Evolutionary conservation across 176 grass and related monocot genomes (phyloP).

Genomic region (Elaeis guineensis): DNA sequence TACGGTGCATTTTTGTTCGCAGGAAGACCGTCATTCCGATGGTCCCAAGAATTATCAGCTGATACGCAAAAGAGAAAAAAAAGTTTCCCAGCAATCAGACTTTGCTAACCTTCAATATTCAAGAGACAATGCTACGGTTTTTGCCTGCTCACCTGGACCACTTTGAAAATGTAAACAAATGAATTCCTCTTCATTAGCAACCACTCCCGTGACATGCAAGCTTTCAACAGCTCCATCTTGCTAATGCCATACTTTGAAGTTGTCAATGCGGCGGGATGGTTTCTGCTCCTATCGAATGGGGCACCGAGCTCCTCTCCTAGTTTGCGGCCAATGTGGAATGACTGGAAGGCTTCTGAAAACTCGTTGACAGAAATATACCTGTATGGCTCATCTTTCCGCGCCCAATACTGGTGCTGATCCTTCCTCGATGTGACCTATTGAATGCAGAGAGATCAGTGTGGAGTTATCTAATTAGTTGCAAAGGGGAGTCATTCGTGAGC

Average conservation of each 20-base stretch:
- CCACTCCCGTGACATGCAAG: constrained; percentile 47
- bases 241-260: constrained; percentile 56
- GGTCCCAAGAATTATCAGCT: constrained; percentile 37
- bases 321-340: constrained; percentile 46
- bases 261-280: constrained; percentile 55
- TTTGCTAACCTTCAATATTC: too few relatives aligned
- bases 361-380: constrained; percentile 49
- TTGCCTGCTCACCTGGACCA: constrained; percentile 29
- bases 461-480: too few relatives aligned
- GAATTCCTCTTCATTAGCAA: constrained; percentile 74
- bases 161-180: constrained; percentile 63
- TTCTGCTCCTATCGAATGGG: constrained; percentile 48
- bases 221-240: constrained; percentile 55
- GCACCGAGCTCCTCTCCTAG: constrained; percentile 36
- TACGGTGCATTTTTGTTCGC: constrained; percentile 38
- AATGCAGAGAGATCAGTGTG: neutral
- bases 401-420: constrained; percentile 79
- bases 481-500: neutral
- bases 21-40: constrained; percentile 48
- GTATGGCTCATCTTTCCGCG: constrained; percentile 41
- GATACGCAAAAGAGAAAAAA: neutral
- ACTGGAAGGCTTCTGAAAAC: constrained; percentile 59
- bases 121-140: too few relatives aligned
- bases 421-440: constrained; percentile 69
- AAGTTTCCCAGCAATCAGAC: too few relatives aligned